Evolutionary conservation across 306 rosid species (phyloP).

Genomic region (Vicia faba): DNA sequence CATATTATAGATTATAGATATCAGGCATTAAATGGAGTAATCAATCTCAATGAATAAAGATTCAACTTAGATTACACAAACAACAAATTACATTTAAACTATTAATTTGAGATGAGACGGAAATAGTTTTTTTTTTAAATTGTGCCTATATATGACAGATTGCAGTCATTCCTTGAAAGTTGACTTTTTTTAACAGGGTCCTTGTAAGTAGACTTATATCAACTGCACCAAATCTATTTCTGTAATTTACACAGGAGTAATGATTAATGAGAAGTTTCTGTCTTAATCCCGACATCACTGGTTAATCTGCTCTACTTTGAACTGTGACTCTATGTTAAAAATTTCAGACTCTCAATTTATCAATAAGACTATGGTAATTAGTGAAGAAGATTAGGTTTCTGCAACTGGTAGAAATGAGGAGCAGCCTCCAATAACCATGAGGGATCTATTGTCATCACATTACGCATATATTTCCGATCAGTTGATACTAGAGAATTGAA

Average conservation of each 20-base stretch:
- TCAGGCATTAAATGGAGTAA: too few species aligned
- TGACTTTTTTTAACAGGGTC: not conserved
- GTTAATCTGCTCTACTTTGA: constrained; percentile 30
- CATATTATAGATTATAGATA: too few species aligned
- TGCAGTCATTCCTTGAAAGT: not conserved
- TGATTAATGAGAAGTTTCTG: not conserved
- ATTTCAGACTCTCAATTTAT: not conserved
- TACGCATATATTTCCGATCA: constrained; percentile 87
- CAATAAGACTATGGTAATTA: constrained; percentile 34
- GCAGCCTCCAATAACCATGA: constrained; percentile 83
- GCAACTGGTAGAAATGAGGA: constrained; percentile 83
- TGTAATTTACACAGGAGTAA: not conserved
- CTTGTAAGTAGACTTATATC: not conserved
- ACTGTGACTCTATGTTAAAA: too few species aligned
- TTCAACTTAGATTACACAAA: too few species aligned
- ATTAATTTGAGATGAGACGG: too few species aligned
- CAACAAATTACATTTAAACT: too few species aligned
- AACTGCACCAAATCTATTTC: constrained; percentile 1
- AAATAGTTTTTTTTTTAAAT: too few species aligned
- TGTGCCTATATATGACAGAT: not conserved
- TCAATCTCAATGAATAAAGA: too few species aligned
- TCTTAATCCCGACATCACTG: constrained; percentile 18
- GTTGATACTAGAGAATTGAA: constrained; percentile 83
- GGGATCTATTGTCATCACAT: constrained; percentile 76
- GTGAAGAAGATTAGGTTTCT: constrained; percentile 48